Base-by-base conservation (phyloP, 345 rosid species). In the Acer negundo region DNA sequence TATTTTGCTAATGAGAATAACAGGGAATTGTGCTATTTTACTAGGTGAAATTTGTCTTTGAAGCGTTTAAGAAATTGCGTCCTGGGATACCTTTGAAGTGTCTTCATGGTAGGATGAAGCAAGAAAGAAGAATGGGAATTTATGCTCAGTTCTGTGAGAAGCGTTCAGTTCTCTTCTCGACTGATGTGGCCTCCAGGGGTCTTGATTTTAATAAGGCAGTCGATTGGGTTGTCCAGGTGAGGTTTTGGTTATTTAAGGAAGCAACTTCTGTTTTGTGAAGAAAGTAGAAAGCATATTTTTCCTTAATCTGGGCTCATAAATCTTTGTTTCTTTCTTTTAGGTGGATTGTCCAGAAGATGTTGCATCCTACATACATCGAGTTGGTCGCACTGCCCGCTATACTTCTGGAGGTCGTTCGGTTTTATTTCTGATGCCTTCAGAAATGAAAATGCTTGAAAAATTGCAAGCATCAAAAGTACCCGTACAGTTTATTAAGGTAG, bases 161-260 rank as follows among this genome's bases (percentile, higher is more conserved):
- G 79, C 93, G 85, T 46, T 91, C 98, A 49, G 95, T 92, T 84
- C 98, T 96, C 59, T 94, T 96, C 76, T 90, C 93, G 46, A 94
- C 98, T 17, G 99, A 96, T 49, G 99, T 96, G 84, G 96, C 97
- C 24, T 79, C 98, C 23, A 87, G 99, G 88, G 99, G 99, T 69
- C 97, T 96, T 79, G 98, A 96, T 82, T 96, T 96, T 81, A 93
- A 90, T 44, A 89, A 89, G 89, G 90, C 89, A 68, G 97, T 96
- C 64, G 99, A 96, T 80, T 96, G 99, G 99, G 97, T 94, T 78
- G 88, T 96, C 77, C 99, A 96, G 97, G 99, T 96, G 47, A 68
- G 78, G n/a, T 75, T 71, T 74, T 80, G 22, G 47, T 23, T 83
- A 62, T 72, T 73, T 10, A 5, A 15, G 11, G 58, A 74, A 74